These are phyloP conservation scores for Cystobasidium sp. DNA, from an alignment of 1,284 basidiomycete species.

Conservation along the genomic window DNA sequence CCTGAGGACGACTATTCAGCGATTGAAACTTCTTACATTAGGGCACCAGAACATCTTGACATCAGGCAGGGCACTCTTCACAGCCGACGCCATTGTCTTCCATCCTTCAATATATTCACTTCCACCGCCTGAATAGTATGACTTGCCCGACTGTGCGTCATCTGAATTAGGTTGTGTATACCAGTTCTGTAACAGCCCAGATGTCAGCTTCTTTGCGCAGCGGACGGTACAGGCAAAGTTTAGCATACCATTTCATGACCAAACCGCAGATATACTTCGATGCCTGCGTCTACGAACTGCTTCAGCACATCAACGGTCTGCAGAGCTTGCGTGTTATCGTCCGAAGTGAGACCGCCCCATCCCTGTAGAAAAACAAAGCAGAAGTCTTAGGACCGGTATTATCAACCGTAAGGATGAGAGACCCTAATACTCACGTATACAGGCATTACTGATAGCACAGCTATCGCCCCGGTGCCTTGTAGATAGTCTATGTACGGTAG, in stretches of 20 bases:
- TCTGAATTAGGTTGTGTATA: constrained; percentile 21
- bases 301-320: constrained; percentile 56
- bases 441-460: constrained; percentile 20
- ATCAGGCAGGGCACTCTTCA: constrained; percentile 15
- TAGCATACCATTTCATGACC: constrained; percentile 41
- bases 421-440: not conserved
- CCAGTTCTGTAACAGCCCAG: not conserved
- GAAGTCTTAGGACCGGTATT: no score
- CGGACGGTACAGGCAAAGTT: no score
- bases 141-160: constrained; percentile 16
- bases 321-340: constrained; percentile 54
- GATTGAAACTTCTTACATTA: not conserved
- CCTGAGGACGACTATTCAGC: not conserved
- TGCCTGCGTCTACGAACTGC: constrained; percentile 56
- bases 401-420: not conserved
- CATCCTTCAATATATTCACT: constrained; percentile 24
- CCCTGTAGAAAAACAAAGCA: constrained; percentile 18
- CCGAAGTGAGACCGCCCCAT: constrained; percentile 50
- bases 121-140: constrained; percentile 19
- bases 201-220: not conserved
- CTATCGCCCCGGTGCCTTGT: constrained; percentile 16
- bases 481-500: constrained; percentile 21
- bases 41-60: constrained; percentile 33
- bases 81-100: constrained; percentile 23
- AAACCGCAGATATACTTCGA: constrained; percentile 57